Base-by-base conservation (phyloP, 805 yeast species). In the Yarrowia sp. region DNA sequence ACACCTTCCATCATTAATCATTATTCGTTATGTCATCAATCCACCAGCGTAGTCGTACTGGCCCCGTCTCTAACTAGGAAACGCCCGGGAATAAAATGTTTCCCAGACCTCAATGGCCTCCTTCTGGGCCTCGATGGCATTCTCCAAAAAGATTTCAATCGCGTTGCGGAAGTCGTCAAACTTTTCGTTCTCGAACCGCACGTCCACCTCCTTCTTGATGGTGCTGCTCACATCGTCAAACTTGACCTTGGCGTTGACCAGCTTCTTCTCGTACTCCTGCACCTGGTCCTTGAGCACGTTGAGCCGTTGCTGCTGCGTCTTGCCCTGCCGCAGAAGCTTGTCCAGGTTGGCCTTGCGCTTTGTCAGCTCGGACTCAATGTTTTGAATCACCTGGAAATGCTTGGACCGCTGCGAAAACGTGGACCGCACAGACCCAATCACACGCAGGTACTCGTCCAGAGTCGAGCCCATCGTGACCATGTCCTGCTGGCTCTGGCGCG, bases 81-180 rank as follows among this genome's bases (percentile, higher is more conserved):
- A 67, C 4, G 68, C 68, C 9, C 67, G 65, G 21, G 68, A 67
- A 72, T 91, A 92, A 72, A 93, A 95, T 0, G 80, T 77, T 68
- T 78, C 81, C 81, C 81, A 78, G 22, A 76, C 67, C 70, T 78
- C 81, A 46, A 78, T 78, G 10, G 79, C 85, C 74, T 92, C 97
- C 77, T 95, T 95, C 76, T 95, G 99, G 33, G 92, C 82, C 76
- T 95, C 99, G 64, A 92, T 89, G 24, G 95, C 83, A 62, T 95
- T 85, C 75, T 95, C 98, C 73, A 96, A 82, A 71, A 86, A 92
- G 12, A 93, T 87, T 75, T 95, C 99, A 62, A 93, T 89, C 67
- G 92, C 84, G 71, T 89, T 89, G 72, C 97, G 83, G 76, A 93
- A 91, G 70, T 92, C 98, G 40, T 83, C 85, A 36, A 90, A 82